A percentile compares a stretch with the other conserved stretches of the same genome.
These are phyloP conservation scores for Solanum ahanhuiri DNA, from an alignment of 257 asterid species.

Conservation along the genomic window DNA sequence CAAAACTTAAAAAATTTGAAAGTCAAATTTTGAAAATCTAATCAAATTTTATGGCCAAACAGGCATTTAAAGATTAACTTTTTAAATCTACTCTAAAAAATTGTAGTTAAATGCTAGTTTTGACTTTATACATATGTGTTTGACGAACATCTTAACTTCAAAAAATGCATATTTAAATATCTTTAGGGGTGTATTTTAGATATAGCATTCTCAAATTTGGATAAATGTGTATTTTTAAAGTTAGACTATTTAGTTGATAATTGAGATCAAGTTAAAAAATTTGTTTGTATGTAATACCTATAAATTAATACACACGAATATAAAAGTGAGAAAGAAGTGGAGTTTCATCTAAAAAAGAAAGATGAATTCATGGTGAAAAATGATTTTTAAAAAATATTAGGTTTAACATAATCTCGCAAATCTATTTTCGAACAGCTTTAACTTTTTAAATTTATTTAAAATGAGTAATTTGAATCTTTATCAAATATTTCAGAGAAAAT, in stretches of 20 bases:
- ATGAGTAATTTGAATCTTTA: not conserved
- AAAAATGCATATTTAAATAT: too few relatives aligned
- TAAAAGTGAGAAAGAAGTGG: not conserved
- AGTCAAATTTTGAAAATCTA: not conserved
- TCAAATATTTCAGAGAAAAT: not conserved
- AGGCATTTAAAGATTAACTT: not conserved
- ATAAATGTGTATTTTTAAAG: not conserved
- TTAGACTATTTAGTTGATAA: not conserved
- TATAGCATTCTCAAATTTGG: not conserved
- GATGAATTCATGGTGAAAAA: not conserved
- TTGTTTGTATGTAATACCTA: not conserved
- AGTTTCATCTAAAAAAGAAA: not conserved
- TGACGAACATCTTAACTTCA: not conserved
- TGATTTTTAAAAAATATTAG: not conserved
- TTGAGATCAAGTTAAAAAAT: not conserved
- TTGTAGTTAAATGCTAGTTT: not conserved
- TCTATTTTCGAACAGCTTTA: not conserved
- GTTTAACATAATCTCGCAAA: not conserved
- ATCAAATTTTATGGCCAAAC: not conserved
- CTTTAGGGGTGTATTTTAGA: not conserved
- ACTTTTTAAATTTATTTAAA: not conserved
- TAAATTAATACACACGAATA: not conserved
- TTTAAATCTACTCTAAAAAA: not conserved
- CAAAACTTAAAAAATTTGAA: too few relatives aligned
- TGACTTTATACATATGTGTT: too few relatives aligned